phyloP scores from a whole-genome alignment of 129 eudicot genomes.

The Kitagawia praeruptora region DNA sequence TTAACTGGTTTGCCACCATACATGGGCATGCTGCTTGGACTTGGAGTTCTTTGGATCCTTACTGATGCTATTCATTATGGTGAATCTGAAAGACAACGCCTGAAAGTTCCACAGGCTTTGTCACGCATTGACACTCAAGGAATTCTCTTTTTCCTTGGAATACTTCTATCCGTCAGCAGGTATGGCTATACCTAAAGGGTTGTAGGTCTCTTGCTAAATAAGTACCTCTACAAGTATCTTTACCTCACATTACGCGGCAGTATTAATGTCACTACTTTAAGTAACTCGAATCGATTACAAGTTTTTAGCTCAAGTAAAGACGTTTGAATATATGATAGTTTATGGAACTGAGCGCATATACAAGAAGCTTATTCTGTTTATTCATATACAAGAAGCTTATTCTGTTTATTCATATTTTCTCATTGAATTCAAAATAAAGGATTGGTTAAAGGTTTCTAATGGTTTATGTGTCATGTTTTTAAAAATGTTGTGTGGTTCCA shows the following conservation, averaged over 20 bases:
- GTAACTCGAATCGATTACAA: neutral
- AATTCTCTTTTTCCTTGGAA: slow-evolving; percentile 90
- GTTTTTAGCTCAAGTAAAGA: neutral
- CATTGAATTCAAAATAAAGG: neutral
- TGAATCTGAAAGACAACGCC: slow-evolving; percentile 76
- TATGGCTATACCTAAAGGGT: slow-evolving; percentile 10
- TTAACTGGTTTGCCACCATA: slow-evolving; percentile 90
- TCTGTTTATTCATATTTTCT: neutral
- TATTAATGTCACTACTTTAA: neutral
- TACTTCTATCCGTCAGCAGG: slow-evolving; percentile 97
- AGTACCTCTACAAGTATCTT: neutral
- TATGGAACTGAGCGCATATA: neutral
- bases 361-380: too few species aligned
- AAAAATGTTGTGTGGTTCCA: neutral
- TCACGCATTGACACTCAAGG: slow-evolving; percentile 98
- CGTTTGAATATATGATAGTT: neutral
- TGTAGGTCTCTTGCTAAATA: neutral
- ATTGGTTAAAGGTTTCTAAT: neutral
- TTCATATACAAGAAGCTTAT: neutral
- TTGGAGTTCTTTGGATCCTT: slow-evolving; percentile 91
- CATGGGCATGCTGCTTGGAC: slow-evolving; percentile 94
- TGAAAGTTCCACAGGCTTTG: slow-evolving; percentile 95
- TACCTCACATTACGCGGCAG: neutral
- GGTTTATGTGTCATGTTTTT: neutral
- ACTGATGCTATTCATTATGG: slow-evolving; percentile 98